These are phyloP conservation scores for Yamadazyma diddensiae DNA, from an alignment of 1,139 yeast genomes.

Conservation along the genomic window DNA sequence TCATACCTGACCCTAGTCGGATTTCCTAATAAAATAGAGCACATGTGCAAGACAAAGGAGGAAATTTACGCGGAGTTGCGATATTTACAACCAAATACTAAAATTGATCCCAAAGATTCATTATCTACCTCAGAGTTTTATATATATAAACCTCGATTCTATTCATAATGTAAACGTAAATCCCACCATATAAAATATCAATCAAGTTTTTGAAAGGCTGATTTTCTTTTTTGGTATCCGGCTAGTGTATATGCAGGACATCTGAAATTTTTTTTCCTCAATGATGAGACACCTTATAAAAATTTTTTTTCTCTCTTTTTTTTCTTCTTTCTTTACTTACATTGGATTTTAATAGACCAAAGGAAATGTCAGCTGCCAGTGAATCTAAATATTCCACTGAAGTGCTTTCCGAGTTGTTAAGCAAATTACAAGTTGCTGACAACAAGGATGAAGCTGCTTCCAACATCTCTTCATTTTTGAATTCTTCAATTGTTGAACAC, in stretches of 20 bases:
- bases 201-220: background rate
- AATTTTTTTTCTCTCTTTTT: constrained; percentile 7
- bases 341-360: constrained; percentile 2
- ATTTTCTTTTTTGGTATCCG: background rate
- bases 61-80: no score
- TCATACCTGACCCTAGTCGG: no score
- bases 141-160: no score
- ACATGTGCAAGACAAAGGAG: no score
- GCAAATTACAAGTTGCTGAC: constrained; percentile 91
- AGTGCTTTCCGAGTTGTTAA: constrained; percentile 91
- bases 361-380: constrained; percentile 56
- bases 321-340: constrained; percentile 3
- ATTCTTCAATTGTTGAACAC: constrained; percentile 97
- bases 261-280: constrained; percentile 6
- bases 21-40: no score
- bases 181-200: background rate
- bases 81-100: no score
- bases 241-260: constrained; percentile 4
- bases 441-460: constrained; percentile 84
- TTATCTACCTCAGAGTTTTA: no score
- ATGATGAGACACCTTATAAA: constrained; percentile 5
- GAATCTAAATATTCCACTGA: constrained; percentile 66
- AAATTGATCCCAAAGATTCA: no score
- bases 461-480: constrained; percentile 89
- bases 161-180: no score